These are phyloP conservation scores for Dictyostelium firmibasis DNA, from an alignment of 78 protist genomes.

Conservation along the genomic window DNA sequence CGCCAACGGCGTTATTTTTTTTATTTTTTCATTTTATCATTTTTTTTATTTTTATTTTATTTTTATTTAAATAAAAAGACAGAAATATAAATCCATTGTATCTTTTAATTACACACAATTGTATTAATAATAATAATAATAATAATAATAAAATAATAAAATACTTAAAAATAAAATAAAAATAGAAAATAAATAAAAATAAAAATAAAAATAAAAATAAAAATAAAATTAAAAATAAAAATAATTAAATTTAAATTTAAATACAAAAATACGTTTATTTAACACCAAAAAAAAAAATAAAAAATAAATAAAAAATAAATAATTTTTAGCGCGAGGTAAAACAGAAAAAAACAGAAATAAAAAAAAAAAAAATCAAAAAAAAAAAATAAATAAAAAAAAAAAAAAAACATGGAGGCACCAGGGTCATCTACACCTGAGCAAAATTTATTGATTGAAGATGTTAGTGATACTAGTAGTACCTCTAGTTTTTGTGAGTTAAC, in stretches of 20 bases:
- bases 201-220: too few species aligned
- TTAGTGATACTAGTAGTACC: conserved; percentile 1
- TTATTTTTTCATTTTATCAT: too few species aligned
- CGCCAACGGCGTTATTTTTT: not conserved
- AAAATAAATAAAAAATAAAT: too few species aligned
- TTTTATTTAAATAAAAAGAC: not conserved
- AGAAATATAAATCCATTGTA: not conserved
- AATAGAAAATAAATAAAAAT: too few species aligned
- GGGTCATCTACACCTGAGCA: not conserved
- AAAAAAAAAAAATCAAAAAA: not conserved
- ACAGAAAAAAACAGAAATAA: not conserved
- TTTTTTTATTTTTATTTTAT: too few species aligned
- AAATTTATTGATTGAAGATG: not conserved
- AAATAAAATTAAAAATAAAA: too few species aligned
- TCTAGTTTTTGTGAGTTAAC: not conserved
- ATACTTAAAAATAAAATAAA: too few species aligned
- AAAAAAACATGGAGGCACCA: not conserved
- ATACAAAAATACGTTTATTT: not conserved
- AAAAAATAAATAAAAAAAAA: not conserved
- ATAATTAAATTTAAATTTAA: too few species aligned
- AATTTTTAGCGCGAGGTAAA: not conserved
- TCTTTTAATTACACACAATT: too few species aligned
- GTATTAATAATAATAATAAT: too few species aligned
- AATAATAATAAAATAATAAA: too few species aligned
- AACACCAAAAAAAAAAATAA: not conserved